Conservation (phyloP, 768 basidiomycete species). For the Suillus placidus region DNA sequence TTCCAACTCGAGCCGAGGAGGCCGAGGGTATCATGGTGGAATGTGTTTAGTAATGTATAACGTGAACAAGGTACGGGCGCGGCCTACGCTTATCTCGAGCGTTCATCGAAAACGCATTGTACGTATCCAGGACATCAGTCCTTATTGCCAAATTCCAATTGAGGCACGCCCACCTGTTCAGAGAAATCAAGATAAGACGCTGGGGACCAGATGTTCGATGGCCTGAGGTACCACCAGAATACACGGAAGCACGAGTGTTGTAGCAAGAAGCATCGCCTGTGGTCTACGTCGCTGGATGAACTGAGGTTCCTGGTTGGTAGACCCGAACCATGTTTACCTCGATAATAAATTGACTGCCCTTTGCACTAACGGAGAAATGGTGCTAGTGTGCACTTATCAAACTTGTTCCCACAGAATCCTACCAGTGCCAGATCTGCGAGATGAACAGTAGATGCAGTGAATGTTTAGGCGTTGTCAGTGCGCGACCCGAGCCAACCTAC, state of each 20-base stretch:
- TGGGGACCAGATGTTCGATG: background rate
- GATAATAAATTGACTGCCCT: background rate
- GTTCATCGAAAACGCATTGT: background rate
- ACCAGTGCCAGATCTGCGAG: background rate
- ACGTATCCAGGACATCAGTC: slow-evolving; percentile 27
- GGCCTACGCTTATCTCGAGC: background rate
- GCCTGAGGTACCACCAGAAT: background rate
- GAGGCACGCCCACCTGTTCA: background rate
- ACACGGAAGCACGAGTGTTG: background rate
- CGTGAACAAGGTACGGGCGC: background rate
- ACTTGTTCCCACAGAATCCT: background rate
- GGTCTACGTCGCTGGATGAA: background rate
- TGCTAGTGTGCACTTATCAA: background rate
- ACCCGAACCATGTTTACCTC: background rate
- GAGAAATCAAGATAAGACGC: background rate
- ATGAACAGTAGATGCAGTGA: background rate
- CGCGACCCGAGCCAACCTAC: background rate
- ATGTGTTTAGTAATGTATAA: background rate
- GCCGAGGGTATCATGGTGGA: background rate
- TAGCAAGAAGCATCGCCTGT: background rate
- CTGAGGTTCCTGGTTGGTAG: background rate
- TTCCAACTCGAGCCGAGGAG: background rate
- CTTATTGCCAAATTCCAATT: background rate
- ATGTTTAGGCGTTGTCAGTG: background rate
- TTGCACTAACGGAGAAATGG: background rate